phyloP scores from a whole-genome alignment of 2,329 filamentous ascomycete species.

The Xylaria sp. region DNA sequence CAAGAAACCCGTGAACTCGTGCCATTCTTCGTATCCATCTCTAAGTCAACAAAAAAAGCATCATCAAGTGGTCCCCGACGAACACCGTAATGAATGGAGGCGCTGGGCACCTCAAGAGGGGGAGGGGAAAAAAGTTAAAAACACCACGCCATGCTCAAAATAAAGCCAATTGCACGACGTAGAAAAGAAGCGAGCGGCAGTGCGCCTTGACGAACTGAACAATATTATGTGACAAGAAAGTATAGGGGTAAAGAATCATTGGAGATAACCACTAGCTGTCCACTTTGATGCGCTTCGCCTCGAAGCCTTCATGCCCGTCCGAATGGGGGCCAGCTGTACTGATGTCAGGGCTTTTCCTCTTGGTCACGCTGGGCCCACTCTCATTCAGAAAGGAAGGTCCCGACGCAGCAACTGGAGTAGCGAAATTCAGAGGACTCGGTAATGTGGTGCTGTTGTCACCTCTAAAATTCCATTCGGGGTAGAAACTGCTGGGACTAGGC shows the following conservation, averaged over 20 bases:
- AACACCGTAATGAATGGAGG: conserved; percentile 27
- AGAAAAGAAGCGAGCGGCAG: conserved; percentile 28
- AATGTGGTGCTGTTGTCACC: conserved; percentile 79
- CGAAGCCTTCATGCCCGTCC: conserved; percentile 52
- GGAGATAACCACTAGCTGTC: conserved; percentile 46
- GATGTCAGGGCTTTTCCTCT: conserved; percentile 63
- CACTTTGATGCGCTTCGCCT: conserved; percentile 60
- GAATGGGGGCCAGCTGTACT: conserved; percentile 47
- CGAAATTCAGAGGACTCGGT: conserved; percentile 90
- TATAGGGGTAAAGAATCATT: conserved; percentile 30
- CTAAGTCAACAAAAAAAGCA: conserved; percentile 28
- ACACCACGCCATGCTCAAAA: conserved; percentile 40
- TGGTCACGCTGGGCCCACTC: conserved; percentile 51
- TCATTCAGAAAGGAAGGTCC: conserved; percentile 69
- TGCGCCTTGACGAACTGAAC: conserved; percentile 27
- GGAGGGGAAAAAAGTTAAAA: conserved; percentile 26
- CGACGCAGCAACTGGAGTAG: conserved; percentile 73
- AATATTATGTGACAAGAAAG: conserved; percentile 33
- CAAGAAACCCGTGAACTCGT: conserved; percentile 35
- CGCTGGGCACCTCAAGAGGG: conserved; percentile 15
- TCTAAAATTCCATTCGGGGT: conserved; percentile 85
- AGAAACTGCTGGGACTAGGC: conserved; percentile 91
- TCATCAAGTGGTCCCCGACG: conserved; percentile 16
- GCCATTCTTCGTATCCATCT: conserved; percentile 39
- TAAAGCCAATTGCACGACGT: conserved; percentile 34